phyloP scores from a whole-genome alignment of 2,329 filamentous ascomycete genomes.

The Penicillium janthinellum region DNA sequence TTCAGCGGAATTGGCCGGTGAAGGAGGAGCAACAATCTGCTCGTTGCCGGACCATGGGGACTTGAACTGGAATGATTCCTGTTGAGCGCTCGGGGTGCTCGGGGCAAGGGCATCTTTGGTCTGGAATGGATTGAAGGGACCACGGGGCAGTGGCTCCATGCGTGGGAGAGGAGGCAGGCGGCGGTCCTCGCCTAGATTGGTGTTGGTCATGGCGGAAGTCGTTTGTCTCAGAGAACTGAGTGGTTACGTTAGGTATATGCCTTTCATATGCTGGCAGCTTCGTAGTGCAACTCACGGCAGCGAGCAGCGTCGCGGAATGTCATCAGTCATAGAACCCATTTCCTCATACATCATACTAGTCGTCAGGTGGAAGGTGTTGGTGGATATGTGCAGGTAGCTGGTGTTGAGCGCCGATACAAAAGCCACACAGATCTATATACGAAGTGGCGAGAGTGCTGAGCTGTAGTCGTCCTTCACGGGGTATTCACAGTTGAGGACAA shows the following conservation, averaged over 20 bases:
- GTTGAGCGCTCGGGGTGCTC: constrained; percentile 38
- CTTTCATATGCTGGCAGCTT: background rate
- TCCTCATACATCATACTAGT: constrained; percentile 35
- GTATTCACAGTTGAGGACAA: constrained; percentile 11
- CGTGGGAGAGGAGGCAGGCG: constrained; percentile 42
- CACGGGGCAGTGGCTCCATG: constrained; percentile 40
- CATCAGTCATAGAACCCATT: constrained; percentile 32
- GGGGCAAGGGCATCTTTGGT: constrained; percentile 32
- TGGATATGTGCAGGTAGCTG: constrained; percentile 15
- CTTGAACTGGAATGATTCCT: constrained; percentile 40
- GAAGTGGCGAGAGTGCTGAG: constrained; percentile 1
- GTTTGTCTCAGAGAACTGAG: constrained; percentile 24
- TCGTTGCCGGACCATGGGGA: constrained; percentile 35
- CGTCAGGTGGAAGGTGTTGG: constrained; percentile 12
- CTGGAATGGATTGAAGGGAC: constrained; percentile 42
- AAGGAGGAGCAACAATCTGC: constrained; percentile 37
- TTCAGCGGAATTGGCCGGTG: constrained; percentile 42
- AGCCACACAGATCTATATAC: constrained; percentile 20
- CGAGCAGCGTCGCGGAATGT: constrained; percentile 35
- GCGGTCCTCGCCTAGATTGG: constrained; percentile 38
- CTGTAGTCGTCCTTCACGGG: constrained; percentile 7
- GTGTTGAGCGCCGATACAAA: background rate
- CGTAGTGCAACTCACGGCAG: constrained; percentile 35
- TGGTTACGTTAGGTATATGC: background rate
- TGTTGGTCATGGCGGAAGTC: constrained; percentile 20